A percentile compares a stretch with the other conserved stretches of the same genome.
Evolutionary conservation across 345 rosid genomes (phyloP).

Genomic region (Hirschfeldia incana): DNA sequence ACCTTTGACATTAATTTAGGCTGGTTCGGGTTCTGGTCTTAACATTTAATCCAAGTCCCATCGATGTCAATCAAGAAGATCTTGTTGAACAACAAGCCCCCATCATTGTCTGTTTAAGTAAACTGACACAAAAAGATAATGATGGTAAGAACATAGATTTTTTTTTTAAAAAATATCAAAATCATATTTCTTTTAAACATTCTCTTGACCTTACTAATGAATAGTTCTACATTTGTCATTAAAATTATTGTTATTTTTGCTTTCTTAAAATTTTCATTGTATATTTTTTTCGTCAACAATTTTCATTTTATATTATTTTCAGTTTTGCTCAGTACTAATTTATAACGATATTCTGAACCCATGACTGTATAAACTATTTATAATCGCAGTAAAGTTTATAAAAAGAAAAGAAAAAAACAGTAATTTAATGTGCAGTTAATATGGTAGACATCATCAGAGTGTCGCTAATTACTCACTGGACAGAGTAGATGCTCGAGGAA

Average conservation of each 20-base stretch:
- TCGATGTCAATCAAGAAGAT: constrained; percentile 6
- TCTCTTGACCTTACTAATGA: not conserved
- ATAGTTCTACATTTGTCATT: not conserved
- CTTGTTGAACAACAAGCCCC: not conserved
- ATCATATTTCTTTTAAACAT: not conserved
- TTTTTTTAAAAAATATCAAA: not conserved
- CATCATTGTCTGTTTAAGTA: not conserved
- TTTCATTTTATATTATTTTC: too few relatives aligned
- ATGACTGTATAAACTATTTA: not conserved
- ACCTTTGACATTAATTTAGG: not conserved
- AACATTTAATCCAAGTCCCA: not conserved
- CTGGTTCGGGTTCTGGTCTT: not conserved
- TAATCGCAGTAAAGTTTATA: not conserved
- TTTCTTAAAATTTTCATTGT: too few relatives aligned
- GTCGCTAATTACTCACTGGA: constrained; percentile 4
- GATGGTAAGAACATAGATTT: not conserved
- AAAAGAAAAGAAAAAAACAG: not conserved
- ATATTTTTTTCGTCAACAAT: too few relatives aligned
- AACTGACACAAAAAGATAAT: not conserved
- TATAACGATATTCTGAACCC: not conserved
- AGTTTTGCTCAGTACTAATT: too few relatives aligned
- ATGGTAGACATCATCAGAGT: not conserved
- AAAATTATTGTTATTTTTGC: too few relatives aligned
- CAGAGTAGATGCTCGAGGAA: not conserved
- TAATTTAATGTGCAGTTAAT: not conserved